Percentiles rank a stretch among this genome's conserved stretches.
phyloP scores from a whole-genome alignment of 345 rosid genomes.

The Eucalyptus lansdowneana region DNA sequence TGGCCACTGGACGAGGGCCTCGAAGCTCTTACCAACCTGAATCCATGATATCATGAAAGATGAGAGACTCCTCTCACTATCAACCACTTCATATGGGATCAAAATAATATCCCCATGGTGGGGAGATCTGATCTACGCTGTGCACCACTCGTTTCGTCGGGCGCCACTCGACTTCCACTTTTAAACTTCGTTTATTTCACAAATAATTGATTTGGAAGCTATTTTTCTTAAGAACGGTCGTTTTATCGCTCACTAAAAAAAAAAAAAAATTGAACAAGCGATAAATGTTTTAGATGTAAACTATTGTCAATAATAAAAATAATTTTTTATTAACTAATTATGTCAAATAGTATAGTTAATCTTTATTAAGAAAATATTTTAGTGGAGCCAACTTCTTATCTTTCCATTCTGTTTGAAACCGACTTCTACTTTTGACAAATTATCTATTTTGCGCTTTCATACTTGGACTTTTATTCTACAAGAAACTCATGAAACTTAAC shows the following conservation, averaged over 20 bases:
- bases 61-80: neutral
- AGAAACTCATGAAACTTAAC: too few species aligned
- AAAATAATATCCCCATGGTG: neutral
- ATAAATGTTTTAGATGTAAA: neutral
- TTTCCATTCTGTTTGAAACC: neutral
- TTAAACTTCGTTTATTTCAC: neutral
- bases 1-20: too few species aligned
- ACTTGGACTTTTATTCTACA: neutral
- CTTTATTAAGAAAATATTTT: too few species aligned
- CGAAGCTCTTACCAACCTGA: fast-evolving
- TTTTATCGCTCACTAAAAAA: neutral
- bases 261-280: neutral
- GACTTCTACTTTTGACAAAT: neutral
- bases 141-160: neutral
- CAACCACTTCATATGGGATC: neutral
- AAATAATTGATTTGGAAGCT: neutral
- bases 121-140: neutral
- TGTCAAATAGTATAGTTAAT: too few species aligned
- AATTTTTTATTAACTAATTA: neutral
- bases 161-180: neutral
- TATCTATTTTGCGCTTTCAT: neutral
- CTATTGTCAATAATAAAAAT: neutral
- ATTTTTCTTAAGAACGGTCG: neutral
- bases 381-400: too few species aligned
- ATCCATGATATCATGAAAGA: neutral